Base-by-base conservation (phyloP, 345 rosid genomes). In the Fremontodendron californicum region DNA sequence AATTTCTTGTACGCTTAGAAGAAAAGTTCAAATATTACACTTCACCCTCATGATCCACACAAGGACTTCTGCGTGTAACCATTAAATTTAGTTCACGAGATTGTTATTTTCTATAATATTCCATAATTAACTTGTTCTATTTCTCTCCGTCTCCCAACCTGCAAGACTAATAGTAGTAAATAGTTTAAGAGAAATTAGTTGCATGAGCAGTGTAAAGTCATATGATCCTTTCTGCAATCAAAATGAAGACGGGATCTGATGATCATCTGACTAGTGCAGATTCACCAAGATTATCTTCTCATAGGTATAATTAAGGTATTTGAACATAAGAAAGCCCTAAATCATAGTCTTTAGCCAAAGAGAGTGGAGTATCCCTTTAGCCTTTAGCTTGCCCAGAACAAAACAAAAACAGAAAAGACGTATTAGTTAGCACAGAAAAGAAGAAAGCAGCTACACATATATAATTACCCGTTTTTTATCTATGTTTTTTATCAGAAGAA, bases 271-370 rank as follows among this genome's bases (percentile, higher is more conserved):
- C 63, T 42, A 78, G 75, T 80, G 87, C 69, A 78, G 40, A 77
- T 72, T 82, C 78, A 76, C 71, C 77, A 76, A 25, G 81, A 21
- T 40, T 60, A 39, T 70, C 3, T 75, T 43, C 31, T 23, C 52
- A 43, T 55, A 25, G 23, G 62, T 48, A 35, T 25, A 13, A 48
- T 64, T 49, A 48, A 81, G 73, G 66, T 29, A 48, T 57, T 33
- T 77, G 45, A 61, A 49, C 54, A 69, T 37, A 72, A 76, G 71
- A 79, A 84, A 79, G 82, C 83, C 89, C 87, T 82, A 81, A 84
- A 81, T 78, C 70, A 82, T 76, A 81, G 86, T 48, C 78, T 39
- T 78, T 75, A 49, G 66, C 78, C 71, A 68, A 78, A 66, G 74
- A 76, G 78, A 74, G 65, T 23, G 78, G 79, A 83, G 75, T 54